phyloP scores from a whole-genome alignment of 441 rosid genomes.

The Syzygium malaccense region DNA sequence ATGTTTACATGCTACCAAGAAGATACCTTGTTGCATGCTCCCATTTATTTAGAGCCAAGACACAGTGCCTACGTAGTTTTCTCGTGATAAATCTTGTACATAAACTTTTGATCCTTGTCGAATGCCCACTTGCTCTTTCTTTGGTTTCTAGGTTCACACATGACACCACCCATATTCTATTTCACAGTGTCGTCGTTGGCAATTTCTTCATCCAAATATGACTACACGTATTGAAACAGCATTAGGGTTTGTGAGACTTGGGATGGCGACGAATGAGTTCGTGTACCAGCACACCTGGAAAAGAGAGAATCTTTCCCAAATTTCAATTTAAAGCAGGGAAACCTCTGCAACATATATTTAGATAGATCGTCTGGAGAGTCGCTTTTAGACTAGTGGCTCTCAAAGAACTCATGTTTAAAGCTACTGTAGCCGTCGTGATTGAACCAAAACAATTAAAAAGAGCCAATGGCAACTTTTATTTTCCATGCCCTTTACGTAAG shows the following conservation, averaged over 20 bases:
- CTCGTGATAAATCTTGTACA: neutral
- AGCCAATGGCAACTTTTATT: neutral
- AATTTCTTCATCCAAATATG: neutral
- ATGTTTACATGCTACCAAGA: conserved; percentile 17
- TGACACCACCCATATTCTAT: neutral
- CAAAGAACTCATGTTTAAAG: neutral
- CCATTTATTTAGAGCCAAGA: neutral
- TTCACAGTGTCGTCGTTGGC: neutral
- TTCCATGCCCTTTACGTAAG: neutral
- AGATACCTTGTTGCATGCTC: neutral
- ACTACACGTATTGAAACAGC: neutral
- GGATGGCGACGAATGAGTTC: neutral
- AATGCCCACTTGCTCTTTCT: neutral
- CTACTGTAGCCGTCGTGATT: neutral
- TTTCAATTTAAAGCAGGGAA: neutral
- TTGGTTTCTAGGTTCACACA: neutral
- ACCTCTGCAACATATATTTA: neutral
- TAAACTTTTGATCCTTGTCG: neutral
- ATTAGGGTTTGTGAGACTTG: neutral
- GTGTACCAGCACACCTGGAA: neutral
- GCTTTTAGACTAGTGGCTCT: neutral
- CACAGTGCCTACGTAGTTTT: neutral
- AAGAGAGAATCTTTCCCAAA: neutral
- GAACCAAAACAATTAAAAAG: neutral
- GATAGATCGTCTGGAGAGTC: neutral